A percentile compares a stretch with the other conserved stretches of the same genome.
Conservation (phyloP, 495 filamentous ascomycete species). For the Penicillium pancosmium region DNA sequence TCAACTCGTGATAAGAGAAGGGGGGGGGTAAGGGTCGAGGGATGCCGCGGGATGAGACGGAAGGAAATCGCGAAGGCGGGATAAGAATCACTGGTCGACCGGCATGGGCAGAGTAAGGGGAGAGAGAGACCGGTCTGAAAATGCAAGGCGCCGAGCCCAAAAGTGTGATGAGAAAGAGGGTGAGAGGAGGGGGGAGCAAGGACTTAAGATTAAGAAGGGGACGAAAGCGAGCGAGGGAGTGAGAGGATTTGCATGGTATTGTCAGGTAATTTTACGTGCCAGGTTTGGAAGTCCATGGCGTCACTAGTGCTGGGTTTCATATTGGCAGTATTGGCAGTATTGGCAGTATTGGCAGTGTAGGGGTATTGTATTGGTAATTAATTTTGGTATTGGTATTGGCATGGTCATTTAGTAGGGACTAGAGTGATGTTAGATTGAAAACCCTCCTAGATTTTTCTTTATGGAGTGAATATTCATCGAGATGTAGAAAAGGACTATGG, state of each 20-base stretch:
- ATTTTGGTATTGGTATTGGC: neutral
- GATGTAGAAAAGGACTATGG: too few species aligned
- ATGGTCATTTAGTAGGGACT: neutral
- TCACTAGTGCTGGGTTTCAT: constrained; percentile 18
- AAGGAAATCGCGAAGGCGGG: constrained; percentile 22
- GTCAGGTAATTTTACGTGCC: constrained; percentile 19
- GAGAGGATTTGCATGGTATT: constrained; percentile 15
- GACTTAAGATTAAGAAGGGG: constrained; percentile 18
- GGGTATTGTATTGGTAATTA: too few species aligned
- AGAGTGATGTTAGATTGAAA: too few species aligned
- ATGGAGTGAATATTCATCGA: too few species aligned
- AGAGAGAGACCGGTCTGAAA: constrained; percentile 23
- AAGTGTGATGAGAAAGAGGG: constrained; percentile 19
- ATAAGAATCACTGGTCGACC: constrained; percentile 35
- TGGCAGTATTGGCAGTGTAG: neutral
- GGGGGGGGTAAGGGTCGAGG: constrained; percentile 25
- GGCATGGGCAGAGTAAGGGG: constrained; percentile 27
- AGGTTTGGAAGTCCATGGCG: constrained; percentile 29
- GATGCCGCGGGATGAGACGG: constrained; percentile 28
- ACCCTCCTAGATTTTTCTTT: too few species aligned
- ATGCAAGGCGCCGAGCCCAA: constrained; percentile 29
- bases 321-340: neutral
- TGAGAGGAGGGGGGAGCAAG: constrained; percentile 12
- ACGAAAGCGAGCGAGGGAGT: constrained; percentile 16
- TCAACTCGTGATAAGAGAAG: constrained; percentile 25